Evolutionary conservation across 2,329 filamentous ascomycete species (phyloP).

Genomic region (Cladosporium sp.): DNA sequence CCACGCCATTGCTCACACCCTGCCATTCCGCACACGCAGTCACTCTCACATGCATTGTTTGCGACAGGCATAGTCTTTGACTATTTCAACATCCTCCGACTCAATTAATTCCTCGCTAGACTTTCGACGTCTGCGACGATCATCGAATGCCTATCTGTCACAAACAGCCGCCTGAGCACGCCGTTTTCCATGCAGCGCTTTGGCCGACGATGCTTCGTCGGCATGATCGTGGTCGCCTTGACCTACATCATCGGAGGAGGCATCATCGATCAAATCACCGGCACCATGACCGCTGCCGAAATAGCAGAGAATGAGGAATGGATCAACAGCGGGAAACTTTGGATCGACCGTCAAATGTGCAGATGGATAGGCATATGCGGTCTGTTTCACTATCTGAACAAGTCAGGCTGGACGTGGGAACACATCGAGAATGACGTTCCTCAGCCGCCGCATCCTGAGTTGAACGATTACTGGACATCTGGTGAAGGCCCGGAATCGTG

Average conservation of each 20-base stretch:
- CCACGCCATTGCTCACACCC: not conserved
- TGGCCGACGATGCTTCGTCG: conserved; percentile 22
- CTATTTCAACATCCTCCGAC: not conserved
- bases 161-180: not conserved
- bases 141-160: conserved; percentile 6
- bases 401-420: conserved; percentile 40
- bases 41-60: not conserved
- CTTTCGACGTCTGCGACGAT: not conserved
- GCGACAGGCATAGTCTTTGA: not conserved
- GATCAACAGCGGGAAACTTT: conserved; percentile 68
- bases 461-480: conserved; percentile 36
- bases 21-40: not conserved
- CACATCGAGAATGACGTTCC: conserved; percentile 22
- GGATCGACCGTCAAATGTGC: conserved; percentile 71
- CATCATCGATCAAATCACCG: conserved; percentile 24
- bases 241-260: conserved; percentile 28
- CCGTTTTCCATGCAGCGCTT: conserved; percentile 18
- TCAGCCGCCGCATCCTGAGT: conserved; percentile 14
- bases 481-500: conserved; percentile 45
- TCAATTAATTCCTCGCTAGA: not conserved
- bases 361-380: conserved; percentile 77
- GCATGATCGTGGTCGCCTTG: conserved; percentile 24
- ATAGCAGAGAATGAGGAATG: conserved; percentile 42
- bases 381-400: conserved; percentile 62
- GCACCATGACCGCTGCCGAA: conserved; percentile 19